These are phyloP conservation scores for Sclerotinia trifoliorum DNA, from an alignment of 2,329 filamentous ascomycete genomes.

Conservation along the genomic window DNA sequence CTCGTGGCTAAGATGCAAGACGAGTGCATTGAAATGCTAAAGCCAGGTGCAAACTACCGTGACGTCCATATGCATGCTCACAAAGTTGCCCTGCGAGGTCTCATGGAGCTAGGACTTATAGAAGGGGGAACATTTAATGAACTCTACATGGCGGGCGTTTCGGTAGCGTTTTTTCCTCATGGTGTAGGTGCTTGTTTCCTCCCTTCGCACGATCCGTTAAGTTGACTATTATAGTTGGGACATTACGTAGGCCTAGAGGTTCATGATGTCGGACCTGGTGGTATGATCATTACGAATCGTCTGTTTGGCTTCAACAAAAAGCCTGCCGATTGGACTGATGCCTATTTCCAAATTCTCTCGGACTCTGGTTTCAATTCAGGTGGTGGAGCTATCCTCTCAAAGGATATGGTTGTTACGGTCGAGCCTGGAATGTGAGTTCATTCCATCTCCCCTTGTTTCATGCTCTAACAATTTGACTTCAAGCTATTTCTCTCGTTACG, in stretches of 20 bases:
- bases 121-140: slow-evolving; percentile 58
- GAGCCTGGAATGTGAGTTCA: slow-evolving; percentile 67
- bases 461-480: slow-evolving; percentile 8
- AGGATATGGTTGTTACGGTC: slow-evolving; percentile 72
- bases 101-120: slow-evolving; percentile 71
- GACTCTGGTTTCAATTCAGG: slow-evolving; percentile 9
- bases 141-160: slow-evolving; percentile 52
- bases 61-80: slow-evolving; percentile 73
- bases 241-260: slow-evolving; percentile 65
- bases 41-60: slow-evolving; percentile 68
- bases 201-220: neutral
- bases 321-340: slow-evolving; percentile 23
- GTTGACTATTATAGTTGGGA: slow-evolving; percentile 21
- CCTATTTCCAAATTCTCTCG: slow-evolving; percentile 27
- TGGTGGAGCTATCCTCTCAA: slow-evolving; percentile 45
- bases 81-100: slow-evolving; percentile 66
- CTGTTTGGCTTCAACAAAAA: slow-evolving; percentile 24
- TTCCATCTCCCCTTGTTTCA: neutral
- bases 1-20: slow-evolving; percentile 81
- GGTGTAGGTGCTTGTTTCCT: slow-evolving; percentile 41
- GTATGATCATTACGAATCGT: slow-evolving; percentile 39
- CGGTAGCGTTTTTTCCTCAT: slow-evolving; percentile 64
- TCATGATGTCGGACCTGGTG: slow-evolving; percentile 54
- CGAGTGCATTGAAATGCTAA: slow-evolving; percentile 66
- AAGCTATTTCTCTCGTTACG: slow-evolving; percentile 73